Percentiles rank a stretch among this genome's conserved stretches.
phyloP scores from a whole-genome alignment of 2,329 filamentous ascomycete species.

The Talaromyces albobiverticillius region DNA sequence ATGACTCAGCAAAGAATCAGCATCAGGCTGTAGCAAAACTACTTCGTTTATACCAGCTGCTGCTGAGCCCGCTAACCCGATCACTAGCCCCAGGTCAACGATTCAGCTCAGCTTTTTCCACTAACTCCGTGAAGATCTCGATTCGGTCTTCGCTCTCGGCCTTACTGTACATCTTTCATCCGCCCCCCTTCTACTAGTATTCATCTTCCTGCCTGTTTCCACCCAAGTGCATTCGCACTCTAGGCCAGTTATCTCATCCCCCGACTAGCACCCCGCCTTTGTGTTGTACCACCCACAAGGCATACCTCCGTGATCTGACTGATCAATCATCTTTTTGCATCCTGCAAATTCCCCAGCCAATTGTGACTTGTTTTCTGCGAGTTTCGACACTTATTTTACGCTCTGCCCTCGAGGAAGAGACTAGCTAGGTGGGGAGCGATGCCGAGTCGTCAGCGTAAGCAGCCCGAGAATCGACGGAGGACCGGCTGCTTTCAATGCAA shows the following conservation, averaged over 20 bases:
- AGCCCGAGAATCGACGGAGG: slow-evolving; percentile 22
- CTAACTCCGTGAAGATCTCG: too few species aligned
- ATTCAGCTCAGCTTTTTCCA: too few species aligned
- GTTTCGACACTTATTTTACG: neutral
- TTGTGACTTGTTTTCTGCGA: neutral
- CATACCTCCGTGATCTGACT: neutral
- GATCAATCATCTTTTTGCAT: neutral
- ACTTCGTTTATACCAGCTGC: too few species aligned
- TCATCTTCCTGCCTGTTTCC: neutral
- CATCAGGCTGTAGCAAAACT: too few species aligned
- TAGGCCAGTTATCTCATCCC: neutral
- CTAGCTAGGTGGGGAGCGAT: slow-evolving; percentile 9
- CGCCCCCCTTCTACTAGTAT: neutral
- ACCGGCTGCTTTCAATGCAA: slow-evolving; percentile 28
- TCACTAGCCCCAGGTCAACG: too few species aligned
- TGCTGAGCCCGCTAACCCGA: too few species aligned
- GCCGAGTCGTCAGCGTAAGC: slow-evolving; percentile 16
- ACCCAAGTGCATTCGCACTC: neutral
- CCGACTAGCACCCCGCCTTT: neutral
- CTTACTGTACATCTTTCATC: neutral
- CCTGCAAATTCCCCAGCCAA: neutral
- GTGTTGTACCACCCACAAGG: slow-evolving; percentile 1
- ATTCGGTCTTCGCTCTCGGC: too few species aligned
- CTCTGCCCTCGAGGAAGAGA: neutral
- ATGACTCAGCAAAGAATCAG: too few species aligned